Conservation (phyloP, 495 filamentous ascomycete species). For the Xylaria palmicola region DNA sequence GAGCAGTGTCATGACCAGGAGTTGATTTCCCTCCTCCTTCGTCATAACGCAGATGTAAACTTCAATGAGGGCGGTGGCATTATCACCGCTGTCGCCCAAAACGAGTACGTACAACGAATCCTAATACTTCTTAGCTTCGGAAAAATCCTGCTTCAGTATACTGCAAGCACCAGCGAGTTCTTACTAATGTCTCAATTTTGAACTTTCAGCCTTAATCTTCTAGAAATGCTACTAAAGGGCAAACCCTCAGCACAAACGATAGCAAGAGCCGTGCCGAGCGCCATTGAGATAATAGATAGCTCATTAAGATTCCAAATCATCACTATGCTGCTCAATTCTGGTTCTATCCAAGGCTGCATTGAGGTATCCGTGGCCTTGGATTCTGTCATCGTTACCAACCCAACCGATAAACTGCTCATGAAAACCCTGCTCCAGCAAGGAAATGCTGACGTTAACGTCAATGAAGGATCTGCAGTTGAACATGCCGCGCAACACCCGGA, state of each 20-base stretch:
- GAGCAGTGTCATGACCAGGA: slow-evolving; percentile 41
- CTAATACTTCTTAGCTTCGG: not conserved
- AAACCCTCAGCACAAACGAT: slow-evolving; percentile 37
- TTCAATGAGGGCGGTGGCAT: slow-evolving; percentile 45
- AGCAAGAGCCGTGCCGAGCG: slow-evolving; percentile 34
- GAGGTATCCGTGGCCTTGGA: slow-evolving; percentile 39
- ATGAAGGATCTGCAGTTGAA: slow-evolving; percentile 34
- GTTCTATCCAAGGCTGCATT: slow-evolving; percentile 32
- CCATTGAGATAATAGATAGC: slow-evolving; percentile 36
- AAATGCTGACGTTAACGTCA: slow-evolving; percentile 43
- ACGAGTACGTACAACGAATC: slow-evolving; percentile 24
- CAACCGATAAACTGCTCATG: slow-evolving; percentile 38
- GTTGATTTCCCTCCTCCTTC: slow-evolving; percentile 43
- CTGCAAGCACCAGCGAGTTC: not conserved
- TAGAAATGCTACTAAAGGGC: slow-evolving; percentile 38
- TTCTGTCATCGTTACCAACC: slow-evolving; percentile 30
- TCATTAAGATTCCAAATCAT: slow-evolving; percentile 37
- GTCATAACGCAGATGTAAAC: slow-evolving; percentile 44
- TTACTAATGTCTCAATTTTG: not conserved
- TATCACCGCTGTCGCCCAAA: slow-evolving; percentile 38
- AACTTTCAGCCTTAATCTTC: slow-evolving; percentile 21
- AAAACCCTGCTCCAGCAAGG: slow-evolving; percentile 41
- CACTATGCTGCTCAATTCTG: slow-evolving; percentile 38
- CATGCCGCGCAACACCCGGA: slow-evolving; percentile 37
- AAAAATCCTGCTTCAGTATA: too few relatives aligned